These are phyloP conservation scores for Lepidium campestre DNA, from an alignment of 441 rosid genomes.

Conservation along the genomic window DNA sequence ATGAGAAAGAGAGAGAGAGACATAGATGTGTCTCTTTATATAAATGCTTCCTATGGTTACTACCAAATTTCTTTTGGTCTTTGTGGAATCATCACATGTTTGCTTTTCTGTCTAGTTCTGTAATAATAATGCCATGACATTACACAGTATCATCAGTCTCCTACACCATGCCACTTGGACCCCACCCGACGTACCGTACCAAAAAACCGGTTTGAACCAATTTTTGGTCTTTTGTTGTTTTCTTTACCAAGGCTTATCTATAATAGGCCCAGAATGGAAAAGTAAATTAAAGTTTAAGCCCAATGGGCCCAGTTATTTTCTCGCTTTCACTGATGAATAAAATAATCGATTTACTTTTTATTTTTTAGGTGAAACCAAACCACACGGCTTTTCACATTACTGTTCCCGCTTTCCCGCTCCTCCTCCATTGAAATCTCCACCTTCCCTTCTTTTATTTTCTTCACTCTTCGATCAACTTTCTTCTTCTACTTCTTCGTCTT, in stretches of 20 bases:
- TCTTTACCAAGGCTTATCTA: background rate
- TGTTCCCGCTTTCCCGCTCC: conserved; percentile 35
- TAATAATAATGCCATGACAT: conserved; percentile 11
- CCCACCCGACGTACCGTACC: conserved; percentile 9
- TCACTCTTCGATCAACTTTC: background rate
- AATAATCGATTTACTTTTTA: background rate
- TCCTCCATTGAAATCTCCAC: conserved; percentile 23
- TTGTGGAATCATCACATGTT: conserved; percentile 24
- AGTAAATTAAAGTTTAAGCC: no score
- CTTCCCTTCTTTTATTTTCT: background rate
- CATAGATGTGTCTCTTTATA: conserved; percentile 9
- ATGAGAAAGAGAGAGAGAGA: conserved; percentile 10
- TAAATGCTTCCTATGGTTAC: conserved; percentile 13
- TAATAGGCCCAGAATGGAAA: no score
- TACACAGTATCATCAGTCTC: conserved; percentile 15
- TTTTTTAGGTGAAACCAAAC: background rate
- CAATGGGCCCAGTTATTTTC: background rate
- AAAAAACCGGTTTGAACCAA: background rate
- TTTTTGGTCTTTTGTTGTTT: background rate
- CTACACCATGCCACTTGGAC: conserved; percentile 12
- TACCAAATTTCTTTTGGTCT: conserved; percentile 17
- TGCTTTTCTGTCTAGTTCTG: conserved; percentile 1
- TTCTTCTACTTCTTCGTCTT: conserved; percentile 6
- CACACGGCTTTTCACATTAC: background rate
- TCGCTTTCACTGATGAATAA: background rate